Evolutionary conservation across 2,329 filamentous ascomycete species (phyloP), one percentile per base, ranked within the genome.

Genomic region (Fonsecaea monophora): DNA sequence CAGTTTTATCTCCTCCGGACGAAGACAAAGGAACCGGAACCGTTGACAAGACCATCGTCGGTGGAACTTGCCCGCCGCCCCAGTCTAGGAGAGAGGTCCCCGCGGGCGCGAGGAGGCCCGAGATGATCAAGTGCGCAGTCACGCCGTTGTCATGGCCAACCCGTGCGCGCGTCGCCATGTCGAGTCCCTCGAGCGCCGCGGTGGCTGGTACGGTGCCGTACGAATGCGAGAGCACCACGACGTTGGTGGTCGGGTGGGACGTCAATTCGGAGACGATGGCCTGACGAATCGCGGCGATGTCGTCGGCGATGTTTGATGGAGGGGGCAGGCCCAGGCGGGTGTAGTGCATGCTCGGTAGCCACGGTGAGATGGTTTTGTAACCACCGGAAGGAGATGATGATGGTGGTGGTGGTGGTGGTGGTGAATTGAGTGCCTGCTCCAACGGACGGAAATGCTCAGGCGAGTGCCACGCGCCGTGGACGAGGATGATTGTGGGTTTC

Each of bases 381-480:
- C 25, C 25, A 25, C 25, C 25, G 2, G 25, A 25, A 25, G 21
- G 2, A 25, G 25, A 25, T 25, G 25, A 25, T 3, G 25, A 2
- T 25, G 25, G 25, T 25, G 1, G 25, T 25, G 25, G 2, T 25
- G 25, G 3, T 25, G 25, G 25, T 25, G 1, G 25, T 25, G 25
- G 2, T 25, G 12, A 18, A 32, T 15, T 7, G 4, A 64, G 45
- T 5, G 38, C 34, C 7, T 21, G 10, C 10, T 35, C 45, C 13
- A 64, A 34, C 10, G 42, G 40, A 9, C 53, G 34, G 34, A 64
- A 64, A 18, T 64, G 62, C 21, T 42, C 42, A 2, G 54, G 54
- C 30, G 54, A 59, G 37, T 64, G 62, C 62, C 62, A 64, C 13
- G 62, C 54, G 21, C 62, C 62, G 30, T 64, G 62, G 42, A 55